Base-by-base conservation (phyloP, 1,284 basidiomycete species). In the Termitomyces sp. region DNA sequence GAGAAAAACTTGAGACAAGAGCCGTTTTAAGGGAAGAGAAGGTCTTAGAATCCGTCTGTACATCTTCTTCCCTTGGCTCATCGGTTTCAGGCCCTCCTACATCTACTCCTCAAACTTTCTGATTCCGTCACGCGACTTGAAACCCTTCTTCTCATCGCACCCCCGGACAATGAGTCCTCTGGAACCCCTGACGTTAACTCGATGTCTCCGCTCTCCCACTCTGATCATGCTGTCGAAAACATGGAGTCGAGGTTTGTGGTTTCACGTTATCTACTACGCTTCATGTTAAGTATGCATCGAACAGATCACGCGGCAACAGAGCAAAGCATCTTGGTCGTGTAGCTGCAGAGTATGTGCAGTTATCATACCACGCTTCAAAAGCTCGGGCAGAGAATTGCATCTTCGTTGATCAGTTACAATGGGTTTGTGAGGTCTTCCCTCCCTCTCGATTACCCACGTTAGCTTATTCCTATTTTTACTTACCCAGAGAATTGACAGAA, bases 311-410 rank as follows among this genome's bases (percentile, higher is more conserved):
- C 52, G 81, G 78, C 3, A 88, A 83, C 60, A 81, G 81, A 30
- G 87, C 88, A 3, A 97, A 97, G 68, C 86, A 93, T 64, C 78
- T 98, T 3, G 81, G 83, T 13, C 83, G 94, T 48, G 89, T 94
- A 13, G 92, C 94, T 10, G 78, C 86, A 10, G 95, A 97, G 69
- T 97, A 95, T 67, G 92, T 83, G 2, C 94, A 98, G 67, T 78
- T 98, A n/a, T 76, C 93, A 34, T 98, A 98, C 68, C 89, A 97
- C 62, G 80, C 85, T 38, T 81, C 84, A 15, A 95, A 97, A 68
- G 92, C 94, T 15, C 77, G 82, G 9, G 73, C 74, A 10, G 86
- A 92, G 62, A 79, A 80, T 1, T 92, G 91, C 66, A 78, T 77
- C 8, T 93, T 92, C 63, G 83, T 95, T 1, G 80, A 88, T 55